A percentile compares a stretch with the other conserved stretches of the same genome.
phyloP scores from a whole-genome alignment of 768 basidiomycete species.

The Suillus alpinus region DNA sequence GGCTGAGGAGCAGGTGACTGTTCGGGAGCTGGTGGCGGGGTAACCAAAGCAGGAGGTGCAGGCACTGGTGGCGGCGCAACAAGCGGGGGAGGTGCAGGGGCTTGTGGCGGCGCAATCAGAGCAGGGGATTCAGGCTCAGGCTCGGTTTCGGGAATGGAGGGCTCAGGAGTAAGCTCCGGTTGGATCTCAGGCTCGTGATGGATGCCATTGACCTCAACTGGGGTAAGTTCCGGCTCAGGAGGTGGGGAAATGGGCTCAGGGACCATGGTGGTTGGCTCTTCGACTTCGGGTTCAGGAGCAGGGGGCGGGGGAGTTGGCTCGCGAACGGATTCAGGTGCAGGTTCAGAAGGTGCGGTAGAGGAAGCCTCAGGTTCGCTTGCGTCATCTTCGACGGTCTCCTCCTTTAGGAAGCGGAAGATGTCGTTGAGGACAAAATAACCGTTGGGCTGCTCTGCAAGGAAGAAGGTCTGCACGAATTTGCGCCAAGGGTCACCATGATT shows the following conservation, averaged over 20 bases:
- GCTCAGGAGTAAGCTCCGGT: conserved; percentile 24
- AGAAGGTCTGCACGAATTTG: conserved; percentile 99
- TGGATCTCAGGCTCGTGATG: conserved; percentile 34
- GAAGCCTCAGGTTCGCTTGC: conserved; percentile 45
- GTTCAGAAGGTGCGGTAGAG: conserved; percentile 29
- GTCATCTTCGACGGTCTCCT: conserved; percentile 86
- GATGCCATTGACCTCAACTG: conserved; percentile 40
- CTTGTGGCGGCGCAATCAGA: conserved; percentile 18
- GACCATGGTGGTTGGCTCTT: conserved; percentile 25
- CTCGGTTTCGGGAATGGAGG: conserved; percentile 18
- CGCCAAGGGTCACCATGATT: conserved; percentile 90
- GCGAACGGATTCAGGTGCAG: conserved; percentile 27
- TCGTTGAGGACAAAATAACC: conserved; percentile 99
- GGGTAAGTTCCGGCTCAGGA: conserved; percentile 36
- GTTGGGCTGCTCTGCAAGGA: conserved; percentile 98
- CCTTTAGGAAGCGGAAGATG: conserved; percentile 99
- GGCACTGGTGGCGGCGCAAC: conserved; percentile 19
- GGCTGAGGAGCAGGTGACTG: conserved; percentile 26
- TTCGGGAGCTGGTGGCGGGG: conserved; percentile 29
- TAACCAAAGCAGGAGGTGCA: conserved; percentile 24
- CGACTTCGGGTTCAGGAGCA: conserved; percentile 20
- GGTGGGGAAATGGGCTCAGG: conserved; percentile 38
- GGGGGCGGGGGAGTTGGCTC: conserved; percentile 37
- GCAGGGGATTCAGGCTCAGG: conserved; percentile 28
- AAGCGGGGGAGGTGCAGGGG: conserved; percentile 23